These are phyloP conservation scores for Penicillium coffeae DNA, from an alignment of 495 filamentous ascomycete species.

Conservation along the genomic window DNA sequence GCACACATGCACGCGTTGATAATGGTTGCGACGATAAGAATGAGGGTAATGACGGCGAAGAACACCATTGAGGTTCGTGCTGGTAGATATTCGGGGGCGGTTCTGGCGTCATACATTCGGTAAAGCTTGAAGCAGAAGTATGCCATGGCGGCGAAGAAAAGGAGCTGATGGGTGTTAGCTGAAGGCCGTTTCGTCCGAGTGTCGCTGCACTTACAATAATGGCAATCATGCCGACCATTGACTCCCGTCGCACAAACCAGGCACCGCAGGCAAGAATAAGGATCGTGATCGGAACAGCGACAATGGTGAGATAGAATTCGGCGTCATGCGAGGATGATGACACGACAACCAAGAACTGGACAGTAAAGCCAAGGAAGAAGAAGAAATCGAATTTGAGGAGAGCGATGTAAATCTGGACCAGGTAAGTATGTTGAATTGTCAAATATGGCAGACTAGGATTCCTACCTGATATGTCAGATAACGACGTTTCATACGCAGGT, in stretches of 20 bases:
- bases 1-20: slow-evolving; percentile 82
- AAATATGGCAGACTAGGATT: neutral
- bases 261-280: slow-evolving; percentile 79
- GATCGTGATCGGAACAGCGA: slow-evolving; percentile 87
- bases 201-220: slow-evolving; percentile 57
- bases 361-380: slow-evolving; percentile 97
- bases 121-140: slow-evolving; percentile 99
- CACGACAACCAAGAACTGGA: slow-evolving; percentile 95
- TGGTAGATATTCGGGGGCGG: slow-evolving; percentile 58
- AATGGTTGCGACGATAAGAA: slow-evolving; percentile 86
- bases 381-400: slow-evolving; percentile 99
- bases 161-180: slow-evolving; percentile 43
- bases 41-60: slow-evolving; percentile 88
- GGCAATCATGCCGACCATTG: slow-evolving; percentile 65
- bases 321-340: slow-evolving; percentile 57
- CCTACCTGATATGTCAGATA: slow-evolving; percentile 94
- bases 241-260: slow-evolving; percentile 79
- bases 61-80: slow-evolving; percentile 79
- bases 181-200: neutral
- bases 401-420: slow-evolving; percentile 87
- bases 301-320: slow-evolving; percentile 83
- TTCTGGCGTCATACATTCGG: slow-evolving; percentile 74
- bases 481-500: slow-evolving; percentile 92
- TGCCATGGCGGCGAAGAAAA: slow-evolving; percentile 85
- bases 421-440: neutral